phyloP scores from a whole-genome alignment of 2,329 filamentous ascomycete species.

The Chaetomium globosum region DNA sequence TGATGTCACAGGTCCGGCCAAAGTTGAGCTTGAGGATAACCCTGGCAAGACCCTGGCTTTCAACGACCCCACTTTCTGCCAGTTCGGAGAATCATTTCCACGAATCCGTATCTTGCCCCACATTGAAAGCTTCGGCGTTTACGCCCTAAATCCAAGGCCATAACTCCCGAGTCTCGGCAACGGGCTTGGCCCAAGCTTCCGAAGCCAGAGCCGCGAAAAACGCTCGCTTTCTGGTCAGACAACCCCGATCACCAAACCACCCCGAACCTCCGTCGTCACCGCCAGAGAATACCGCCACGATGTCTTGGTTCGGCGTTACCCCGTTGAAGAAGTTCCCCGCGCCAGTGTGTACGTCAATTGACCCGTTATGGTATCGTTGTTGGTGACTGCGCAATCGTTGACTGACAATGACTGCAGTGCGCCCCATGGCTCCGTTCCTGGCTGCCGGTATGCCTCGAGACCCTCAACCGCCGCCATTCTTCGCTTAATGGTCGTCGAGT shows the following conservation, averaged over 20 bases:
- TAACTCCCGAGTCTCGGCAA: conserved; percentile 4
- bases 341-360: conserved; percentile 70
- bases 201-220: conserved; percentile 40
- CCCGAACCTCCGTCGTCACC: conserved; percentile 42
- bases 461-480: conserved; percentile 1
- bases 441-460: conserved; percentile 73
- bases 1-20: conserved; percentile 33
- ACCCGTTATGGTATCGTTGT: neutral
- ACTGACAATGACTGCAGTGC: conserved; percentile 59
- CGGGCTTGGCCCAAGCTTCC: conserved; percentile 30
- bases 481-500: neutral
- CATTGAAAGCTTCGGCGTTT: neutral
- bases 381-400: conserved; percentile 12
- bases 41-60: too few species aligned
- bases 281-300: conserved; percentile 55
- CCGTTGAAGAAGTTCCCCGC: conserved; percentile 78
- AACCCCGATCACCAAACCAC: conserved; percentile 33
- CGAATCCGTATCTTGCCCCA: conserved; percentile 8
- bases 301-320: conserved; percentile 70
- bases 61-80: conserved; percentile 11
- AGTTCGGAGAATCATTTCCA: conserved; percentile 32
- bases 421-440: conserved; percentile 92
- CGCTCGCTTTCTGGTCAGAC: conserved; percentile 37
- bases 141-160: conserved; percentile 31
- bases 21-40: too few species aligned